Base-by-base conservation (phyloP, 139 green algal species). In the Ulvella scutata region DNA sequence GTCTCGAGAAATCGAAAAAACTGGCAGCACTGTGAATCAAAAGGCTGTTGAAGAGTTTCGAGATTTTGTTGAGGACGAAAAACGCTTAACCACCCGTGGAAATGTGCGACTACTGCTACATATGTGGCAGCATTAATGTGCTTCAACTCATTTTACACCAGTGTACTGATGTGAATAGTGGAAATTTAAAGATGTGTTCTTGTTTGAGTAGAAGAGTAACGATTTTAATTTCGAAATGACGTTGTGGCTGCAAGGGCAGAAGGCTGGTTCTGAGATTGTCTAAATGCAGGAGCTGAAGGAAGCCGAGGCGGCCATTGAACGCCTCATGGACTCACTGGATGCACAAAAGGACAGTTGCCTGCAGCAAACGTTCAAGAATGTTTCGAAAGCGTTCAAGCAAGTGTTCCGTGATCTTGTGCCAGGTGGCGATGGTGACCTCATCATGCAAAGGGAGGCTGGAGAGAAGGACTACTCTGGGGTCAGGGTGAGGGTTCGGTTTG, bases 31-130 rank as follows among this genome's bases (percentile, higher is more conserved):
- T 43, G 95, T 99, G 17, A 99, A 99, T 82, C 86, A 90, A 75
- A 96, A 97, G 82, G 95, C 95, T 35, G 83, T 98, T 59, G 94
- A 99, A 80, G 94, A 99, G 85, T 97, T 94, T 75, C 43, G 85
- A 28, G 91, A 85, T 76, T 99, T 99, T 87, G 92, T 83, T 4
- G 90, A 97, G 77, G 91, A 98, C 85, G 73, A 85, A 13, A 81
- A 92, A 43, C 90, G 96, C 72, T 81, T 98, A 44, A 62, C 37
- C 4, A 73, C 74, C 34, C 75, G 90, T 17, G 80, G 88, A 35
- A 80, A 76, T 31, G 86, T 74, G 28, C 39, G 62, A 29, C 31
- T 26, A 31, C 7, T 10, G 21, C 7, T 39, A 1, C 2, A 20
- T 43, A 28, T 40, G 7, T 75, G 7, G 1, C 1, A 23, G 34